Base-by-base conservation (phyloP, 306 rosid genomes). In the Pyrus communis region DNA sequence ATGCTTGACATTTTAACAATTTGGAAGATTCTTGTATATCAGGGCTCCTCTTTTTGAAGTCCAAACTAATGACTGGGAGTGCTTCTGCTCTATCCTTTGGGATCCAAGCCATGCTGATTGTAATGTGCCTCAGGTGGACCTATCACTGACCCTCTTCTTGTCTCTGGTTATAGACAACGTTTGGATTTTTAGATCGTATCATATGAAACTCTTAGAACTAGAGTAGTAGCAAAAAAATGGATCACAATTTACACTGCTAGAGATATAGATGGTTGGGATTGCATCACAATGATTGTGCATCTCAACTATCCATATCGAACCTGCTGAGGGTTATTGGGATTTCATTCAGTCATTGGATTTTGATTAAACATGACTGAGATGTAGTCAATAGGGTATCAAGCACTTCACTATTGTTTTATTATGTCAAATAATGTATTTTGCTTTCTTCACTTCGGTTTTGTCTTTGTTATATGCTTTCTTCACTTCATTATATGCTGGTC, bases 41-140 rank as follows among this genome's bases (percentile, higher is more conserved):
- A 87, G 90, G 81, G 90, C 86, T 82, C 90, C 90, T 73, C 79
- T 79, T 79, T 84, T 71, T 62, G 90, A 87, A 79, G 84, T 80
- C 67, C 90, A 87, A 77, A 84, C 86, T 25, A 84, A 87, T 74
- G 69, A 82, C 4, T 87, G 90, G 90, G 90, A 87, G 62, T 84
- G 90, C 88, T 87, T 79, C 76, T 85, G 86, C 81, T 84, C 81
- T 67, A 60, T 82, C 46, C 84, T 77, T 25, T 84, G 88, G 90
- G 88, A 87, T 78, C 83, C 88, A 70, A 58, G 70, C 73, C 82
- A 71, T 67, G 90, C 90, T 62, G 88, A 87, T 79, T 87, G 90
- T 77, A 80, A 83, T 49, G 88, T 82, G 55, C 85, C 86, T 66
- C 90, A 87, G 90, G 90, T 87, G 74, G n/a, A 67, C 65, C 69